A percentile compares a stretch with the other conserved stretches of the same genome.
Conservation (phyloP, 1,284 basidiomycete species). For the Microbotryum violaceum region DNA sequence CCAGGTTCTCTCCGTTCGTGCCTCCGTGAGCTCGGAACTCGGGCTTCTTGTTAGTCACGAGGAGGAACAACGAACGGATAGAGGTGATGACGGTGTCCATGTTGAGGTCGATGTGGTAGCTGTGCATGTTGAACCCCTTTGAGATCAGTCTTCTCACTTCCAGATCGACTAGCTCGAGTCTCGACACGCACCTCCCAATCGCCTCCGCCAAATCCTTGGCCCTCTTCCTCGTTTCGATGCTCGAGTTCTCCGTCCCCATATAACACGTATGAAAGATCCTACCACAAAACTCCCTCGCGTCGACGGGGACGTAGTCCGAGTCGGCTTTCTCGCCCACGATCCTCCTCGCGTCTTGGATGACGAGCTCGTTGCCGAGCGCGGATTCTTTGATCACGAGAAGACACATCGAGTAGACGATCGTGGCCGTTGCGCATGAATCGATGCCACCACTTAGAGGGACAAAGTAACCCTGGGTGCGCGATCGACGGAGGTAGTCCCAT, state of each 20-base stretch:
- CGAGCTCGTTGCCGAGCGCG: constrained; percentile 60
- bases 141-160: too few relatives aligned
- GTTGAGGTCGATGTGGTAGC: constrained; percentile 90
- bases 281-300: constrained; percentile 74
- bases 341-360: constrained; percentile 81
- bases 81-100: constrained; percentile 89
- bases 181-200: constrained; percentile 65
- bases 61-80: constrained; percentile 70
- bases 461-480: constrained; percentile 90
- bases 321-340: constrained; percentile 75
- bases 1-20: constrained; percentile 78
- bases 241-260: constrained; percentile 98
- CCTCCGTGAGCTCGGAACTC: constrained; percentile 86
- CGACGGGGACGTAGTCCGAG: constrained; percentile 71
- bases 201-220: constrained; percentile 79
- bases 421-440: constrained; percentile 91
- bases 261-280: constrained; percentile 96
- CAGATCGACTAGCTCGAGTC: too few relatives aligned
- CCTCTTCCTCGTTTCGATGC: constrained; percentile 70
- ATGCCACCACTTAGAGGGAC: constrained; percentile 95
- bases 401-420: constrained; percentile 95
- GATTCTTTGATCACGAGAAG: constrained; percentile 68
- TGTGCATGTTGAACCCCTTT: constrained; percentile 36
- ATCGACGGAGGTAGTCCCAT: constrained; percentile 96
- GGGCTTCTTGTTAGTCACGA: constrained; percentile 75